Base-by-base conservation (phyloP, 2,329 filamentous ascomycete genomes). In the Stachybotrys elegans region DNA sequence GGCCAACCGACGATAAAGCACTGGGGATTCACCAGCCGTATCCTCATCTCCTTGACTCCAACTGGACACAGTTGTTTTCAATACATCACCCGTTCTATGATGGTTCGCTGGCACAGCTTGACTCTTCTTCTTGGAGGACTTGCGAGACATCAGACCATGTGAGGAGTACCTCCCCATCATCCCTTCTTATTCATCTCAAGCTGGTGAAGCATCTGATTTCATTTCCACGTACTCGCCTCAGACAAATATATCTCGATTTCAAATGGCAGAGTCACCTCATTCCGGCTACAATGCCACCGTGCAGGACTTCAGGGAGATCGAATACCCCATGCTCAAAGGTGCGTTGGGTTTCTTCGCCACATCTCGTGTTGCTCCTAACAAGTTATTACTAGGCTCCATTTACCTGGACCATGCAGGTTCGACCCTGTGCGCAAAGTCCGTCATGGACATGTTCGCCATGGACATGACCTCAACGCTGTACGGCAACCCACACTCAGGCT, bases 381-480 rank as follows among this genome's bases (percentile, higher is more conserved):
- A 37, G 21, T 5, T 31, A 8, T 17, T 3, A 8, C 22, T 43
- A 92, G 88, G 78, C 42, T 81, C 80, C 9, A 74, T 83, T 38
- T 97, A 96, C 62, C 83, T 97, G 45, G 92, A 97, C 56, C 91
- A 97, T 84, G 90, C 90, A 0, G 92, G 90, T n/a, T 88, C 88
- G n/a, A 92, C 91, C 0, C 72, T 86, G 1, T 88, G 86, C 59
- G 73, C 89, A 34, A 92, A 86, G 62, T 90, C 87, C 22, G 67
- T 93, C 20, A 83, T 97, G 63, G 85, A 92, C 51, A 73, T 70
- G 20, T 95, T 95, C 65, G 81, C 88, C 8, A 63, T 69, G n/a
- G 87, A 93, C 47, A 84, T 96, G 76, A 83, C 84, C 21, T 72
- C 78, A 4, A 86, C 83, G 54, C 71, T 97, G 1, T 90, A 91